phyloP scores from a whole-genome alignment of 2,329 filamentous ascomycete genomes.

The Byssochlamys sp. region DNA sequence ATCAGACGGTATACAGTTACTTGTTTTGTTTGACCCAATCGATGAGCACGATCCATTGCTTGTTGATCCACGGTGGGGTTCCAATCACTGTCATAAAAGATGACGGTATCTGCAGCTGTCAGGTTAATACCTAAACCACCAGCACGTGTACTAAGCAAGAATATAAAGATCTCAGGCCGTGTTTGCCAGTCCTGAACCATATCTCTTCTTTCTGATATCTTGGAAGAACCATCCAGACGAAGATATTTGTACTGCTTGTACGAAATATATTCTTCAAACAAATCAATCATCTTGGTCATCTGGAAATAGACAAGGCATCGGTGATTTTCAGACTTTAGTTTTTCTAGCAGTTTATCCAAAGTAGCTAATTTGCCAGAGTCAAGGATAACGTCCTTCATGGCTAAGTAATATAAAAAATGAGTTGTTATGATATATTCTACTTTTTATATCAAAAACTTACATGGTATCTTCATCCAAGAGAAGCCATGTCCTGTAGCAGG shows the following conservation, averaged over 20 bases:
- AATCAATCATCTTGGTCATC: constrained; percentile 99
- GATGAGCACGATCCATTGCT: constrained; percentile 97
- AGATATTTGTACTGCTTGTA: constrained; percentile 99
- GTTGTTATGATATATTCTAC: constrained; percentile 83
- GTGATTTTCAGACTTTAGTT: constrained; percentile 84
- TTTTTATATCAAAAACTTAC: constrained; percentile 70
- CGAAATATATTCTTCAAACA: constrained; percentile 97
- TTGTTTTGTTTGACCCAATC: constrained; percentile 87
- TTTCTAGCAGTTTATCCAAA: constrained; percentile 73
- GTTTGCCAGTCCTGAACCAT: constrained; percentile 96
- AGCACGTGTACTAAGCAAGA: constrained; percentile 87
- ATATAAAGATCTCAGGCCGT: constrained; percentile 88
- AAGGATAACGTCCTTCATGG: constrained; percentile 94
- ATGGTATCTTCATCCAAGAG: too few species aligned
- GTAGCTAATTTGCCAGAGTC: constrained; percentile 93
- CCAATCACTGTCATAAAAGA: constrained; percentile 99
- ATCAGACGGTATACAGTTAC: constrained; percentile 97
- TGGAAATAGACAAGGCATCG: constrained; percentile 98
- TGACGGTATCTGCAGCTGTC: constrained; percentile 91
- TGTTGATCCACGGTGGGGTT: constrained; percentile 98
- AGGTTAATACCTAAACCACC: constrained; percentile 97
- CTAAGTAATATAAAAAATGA: too few species aligned
- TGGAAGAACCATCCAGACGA: constrained; percentile 88
- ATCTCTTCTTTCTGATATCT: constrained; percentile 89
- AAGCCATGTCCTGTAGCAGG: too few species aligned